Percentiles rank a stretch among this genome's conserved stretches.
Evolutionary conservation across 495 filamentous ascomycete species (phyloP).

Genomic region (Amniculicola lignicola): DNA sequence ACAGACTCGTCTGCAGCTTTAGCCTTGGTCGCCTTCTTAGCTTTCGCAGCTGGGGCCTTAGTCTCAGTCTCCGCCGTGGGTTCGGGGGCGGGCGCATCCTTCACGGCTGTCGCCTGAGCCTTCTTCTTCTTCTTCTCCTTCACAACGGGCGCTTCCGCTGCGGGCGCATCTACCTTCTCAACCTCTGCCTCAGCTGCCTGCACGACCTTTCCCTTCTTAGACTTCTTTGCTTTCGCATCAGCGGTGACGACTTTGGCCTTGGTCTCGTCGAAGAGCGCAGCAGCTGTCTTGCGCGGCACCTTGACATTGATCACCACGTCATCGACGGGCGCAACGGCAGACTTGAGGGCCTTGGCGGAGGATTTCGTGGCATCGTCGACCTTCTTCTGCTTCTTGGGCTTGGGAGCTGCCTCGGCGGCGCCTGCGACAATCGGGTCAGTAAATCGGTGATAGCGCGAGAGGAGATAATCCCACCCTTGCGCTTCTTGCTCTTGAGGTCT

Average conservation of each 20-base stretch:
- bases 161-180: neutral
- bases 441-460: neutral
- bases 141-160: neutral
- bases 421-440: constrained; percentile 12
- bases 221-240: constrained; percentile 29
- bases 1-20: constrained; percentile 13
- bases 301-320: constrained; percentile 18
- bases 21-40: constrained; percentile 9
- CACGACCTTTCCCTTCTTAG: constrained; percentile 18
- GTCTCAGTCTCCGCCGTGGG: neutral
- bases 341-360: constrained; percentile 21
- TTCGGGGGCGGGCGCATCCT: constrained; percentile 30
- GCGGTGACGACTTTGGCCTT: constrained; percentile 40
- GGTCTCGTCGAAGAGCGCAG: constrained; percentile 48
- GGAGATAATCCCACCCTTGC: constrained; percentile 58
- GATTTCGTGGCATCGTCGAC: constrained; percentile 7
- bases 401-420: constrained; percentile 25
- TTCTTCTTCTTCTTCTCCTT: constrained; percentile 22
- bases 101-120: constrained; percentile 12
- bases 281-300: constrained; percentile 53
- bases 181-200: neutral
- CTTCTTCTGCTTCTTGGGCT: constrained; percentile 34
- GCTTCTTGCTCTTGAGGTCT: constrained; percentile 61
- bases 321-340: constrained; percentile 21
- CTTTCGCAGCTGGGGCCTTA: constrained; percentile 1